Percentiles rank a stretch among this genome's conserved stretches.
Evolutionary conservation across 2,329 filamentous ascomycete species (phyloP).

Genomic region (Aspergillus tamarii): DNA sequence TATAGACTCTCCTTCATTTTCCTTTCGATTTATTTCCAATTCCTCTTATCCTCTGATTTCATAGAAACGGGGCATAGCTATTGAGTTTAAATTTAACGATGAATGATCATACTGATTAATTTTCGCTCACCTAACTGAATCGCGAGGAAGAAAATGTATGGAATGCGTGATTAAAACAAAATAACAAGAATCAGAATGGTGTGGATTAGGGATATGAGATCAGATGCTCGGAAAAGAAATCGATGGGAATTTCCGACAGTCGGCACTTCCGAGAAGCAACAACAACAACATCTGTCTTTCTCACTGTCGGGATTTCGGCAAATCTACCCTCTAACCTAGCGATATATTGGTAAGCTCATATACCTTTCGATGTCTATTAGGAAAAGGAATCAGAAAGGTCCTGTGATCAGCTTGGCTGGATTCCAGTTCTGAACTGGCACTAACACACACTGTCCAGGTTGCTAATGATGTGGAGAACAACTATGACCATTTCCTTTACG

Average conservation of each 20-base stretch:
- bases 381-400: not conserved
- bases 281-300: not conserved
- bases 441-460: not conserved
- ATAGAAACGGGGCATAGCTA: not conserved
- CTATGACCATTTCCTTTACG: not conserved
- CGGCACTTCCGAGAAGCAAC: not conserved
- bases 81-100: not conserved
- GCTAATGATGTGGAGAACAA: not conserved
- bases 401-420: not conserved
- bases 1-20: not conserved
- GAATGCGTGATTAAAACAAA: too few species aligned
- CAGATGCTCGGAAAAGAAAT: not conserved
- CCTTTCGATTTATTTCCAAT: not conserved
- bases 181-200: too few species aligned
- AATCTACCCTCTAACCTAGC: not conserved
- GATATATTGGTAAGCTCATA: not conserved
- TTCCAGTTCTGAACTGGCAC: too few species aligned
- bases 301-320: not conserved
- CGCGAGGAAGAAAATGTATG: too few species aligned
- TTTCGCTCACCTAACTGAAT: not conserved
- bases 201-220: not conserved
- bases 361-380: not conserved
- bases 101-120: not conserved
- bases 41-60: not conserved
- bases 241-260: not conserved